A percentile compares a stretch with the other conserved stretches of the same genome.
These are phyloP conservation scores for Zangia roseola DNA, from an alignment of 768 basidiomycete genomes.

Conservation along the genomic window DNA sequence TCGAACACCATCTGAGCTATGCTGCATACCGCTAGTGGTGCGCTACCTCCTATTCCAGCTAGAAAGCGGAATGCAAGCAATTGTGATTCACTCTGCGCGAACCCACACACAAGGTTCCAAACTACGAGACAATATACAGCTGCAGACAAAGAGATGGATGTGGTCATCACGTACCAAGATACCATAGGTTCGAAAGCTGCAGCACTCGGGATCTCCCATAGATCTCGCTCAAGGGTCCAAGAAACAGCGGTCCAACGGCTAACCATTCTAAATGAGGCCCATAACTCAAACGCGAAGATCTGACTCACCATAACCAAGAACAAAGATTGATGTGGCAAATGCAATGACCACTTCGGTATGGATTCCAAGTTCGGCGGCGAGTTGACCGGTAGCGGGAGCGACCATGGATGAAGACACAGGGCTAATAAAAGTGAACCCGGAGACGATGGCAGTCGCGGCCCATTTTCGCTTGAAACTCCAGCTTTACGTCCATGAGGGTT, in stretches of 20 bases:
- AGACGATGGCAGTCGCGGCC: conserved; percentile 63
- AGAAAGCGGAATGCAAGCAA: conserved; percentile 69
- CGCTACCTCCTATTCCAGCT: conserved; percentile 70
- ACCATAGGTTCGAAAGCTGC: conserved; percentile 65
- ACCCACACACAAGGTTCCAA: conserved; percentile 66
- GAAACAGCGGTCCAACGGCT: conserved; percentile 35
- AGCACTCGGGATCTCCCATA: conserved; percentile 64
- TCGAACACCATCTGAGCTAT: background rate
- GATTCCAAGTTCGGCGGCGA: conserved; percentile 56
- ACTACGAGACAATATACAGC: conserved; percentile 30
- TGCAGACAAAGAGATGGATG: background rate
- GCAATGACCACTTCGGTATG: conserved; percentile 47
- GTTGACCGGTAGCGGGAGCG: conserved; percentile 55
- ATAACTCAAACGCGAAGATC: background rate
- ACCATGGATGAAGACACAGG: conserved; percentile 75
- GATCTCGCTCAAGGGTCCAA: conserved; percentile 69
- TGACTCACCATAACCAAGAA: conserved; percentile 56
- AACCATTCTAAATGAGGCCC: background rate
- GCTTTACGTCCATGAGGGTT: conserved; percentile 31
- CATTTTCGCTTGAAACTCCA: conserved; percentile 62
- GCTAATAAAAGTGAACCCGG: conserved; percentile 65
- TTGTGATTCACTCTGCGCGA: conserved; percentile 55
- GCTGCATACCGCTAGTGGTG: conserved; percentile 50
- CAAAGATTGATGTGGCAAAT: conserved; percentile 59
- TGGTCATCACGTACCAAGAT: conserved; percentile 44